Base-by-base conservation (phyloP, 1,284 basidiomycete genomes). In the Microbotryum intermedium region DNA sequence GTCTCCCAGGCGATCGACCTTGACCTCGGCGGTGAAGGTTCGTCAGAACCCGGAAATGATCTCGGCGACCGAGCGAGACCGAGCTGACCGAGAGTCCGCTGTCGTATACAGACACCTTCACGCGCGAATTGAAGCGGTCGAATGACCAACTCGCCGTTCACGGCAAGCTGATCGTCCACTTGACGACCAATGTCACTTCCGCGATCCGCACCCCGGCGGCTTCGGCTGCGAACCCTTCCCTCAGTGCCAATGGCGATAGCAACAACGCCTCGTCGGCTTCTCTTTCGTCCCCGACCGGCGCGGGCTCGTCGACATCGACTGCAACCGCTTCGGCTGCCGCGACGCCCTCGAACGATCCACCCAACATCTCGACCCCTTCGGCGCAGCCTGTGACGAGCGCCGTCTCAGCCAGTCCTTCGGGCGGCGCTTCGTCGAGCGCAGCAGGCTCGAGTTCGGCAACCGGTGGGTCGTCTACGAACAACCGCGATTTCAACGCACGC, bases 1-100 rank as follows among this genome's bases (percentile, higher is more conserved):
- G 88, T 95, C 62, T 83, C 86, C 66, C 88, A 92, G 75, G 86
- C 88, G n/a, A 78, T 95, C 55, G 91, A 94, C 74, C 80, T 94
- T 45, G 88, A 90, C 65, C 76, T 91, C 20, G 91, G 88, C 57
- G 88, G 88, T 18, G 90, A 93, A 76, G 89, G 90, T 88, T 72
- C 72, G 86, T 77, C n/a, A 18, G 18, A 29, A n/a, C n/a, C n/a
- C n/a, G 7, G 10, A 16, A 25, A 23, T 4, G 23, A 44, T 30
- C 34, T 6, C 11, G 21, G 21, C 25, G 18, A 9, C 10, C 21
- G 34, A 44, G 20, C 7, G 9, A 29, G 3, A 9, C 16, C 3
- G 6, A 43, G 20, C 8, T 46, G 9, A 53, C 21, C 23, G 10
- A 9, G 9, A 20, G 28, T 6, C 25, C 34, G 6, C 11, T 8